These are phyloP conservation scores for Mycena venus DNA, from an alignment of 768 basidiomycete genomes.

Conservation along the genomic window DNA sequence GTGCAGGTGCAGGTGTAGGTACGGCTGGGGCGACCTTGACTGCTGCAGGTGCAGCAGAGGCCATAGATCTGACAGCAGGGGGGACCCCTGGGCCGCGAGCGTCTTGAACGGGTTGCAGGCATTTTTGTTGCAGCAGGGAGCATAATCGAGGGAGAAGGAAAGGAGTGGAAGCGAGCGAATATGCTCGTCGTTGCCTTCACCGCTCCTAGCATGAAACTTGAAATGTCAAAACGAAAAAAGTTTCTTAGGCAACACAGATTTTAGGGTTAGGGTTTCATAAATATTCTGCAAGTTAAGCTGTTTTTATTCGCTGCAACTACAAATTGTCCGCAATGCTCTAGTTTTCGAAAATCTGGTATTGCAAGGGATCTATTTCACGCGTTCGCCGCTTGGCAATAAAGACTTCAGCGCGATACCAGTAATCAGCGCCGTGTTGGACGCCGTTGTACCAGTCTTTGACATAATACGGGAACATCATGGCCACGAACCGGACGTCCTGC, in stretches of 20 bases:
- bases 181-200: conserved; percentile 25
- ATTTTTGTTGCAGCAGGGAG: conserved; percentile 18
- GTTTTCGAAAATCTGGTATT: too few species aligned
- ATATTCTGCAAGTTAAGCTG: too few species aligned
- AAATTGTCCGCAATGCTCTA: too few species aligned
- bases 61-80: conserved; percentile 6
- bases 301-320: too few species aligned
- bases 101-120: conserved; percentile 28
- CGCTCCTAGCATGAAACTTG: conserved; percentile 23
- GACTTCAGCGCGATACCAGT: not conserved
- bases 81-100: conserved; percentile 14
- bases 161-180: conserved; percentile 14
- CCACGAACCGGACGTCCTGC: not conserved
- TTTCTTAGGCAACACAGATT: not conserved
- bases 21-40: not conserved
- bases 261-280: conserved; percentile 24
- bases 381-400: not conserved
- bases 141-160: not conserved
- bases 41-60: conserved; percentile 22
- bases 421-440: not conserved
- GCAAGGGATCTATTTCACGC: not conserved
- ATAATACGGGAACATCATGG: not conserved
- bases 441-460: not conserved
- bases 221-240: not conserved
- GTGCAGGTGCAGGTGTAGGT: not conserved